These are phyloP conservation scores for Colletotrichum eleusines DNA, from an alignment of 2,329 filamentous ascomycete species.

Conservation along the genomic window DNA sequence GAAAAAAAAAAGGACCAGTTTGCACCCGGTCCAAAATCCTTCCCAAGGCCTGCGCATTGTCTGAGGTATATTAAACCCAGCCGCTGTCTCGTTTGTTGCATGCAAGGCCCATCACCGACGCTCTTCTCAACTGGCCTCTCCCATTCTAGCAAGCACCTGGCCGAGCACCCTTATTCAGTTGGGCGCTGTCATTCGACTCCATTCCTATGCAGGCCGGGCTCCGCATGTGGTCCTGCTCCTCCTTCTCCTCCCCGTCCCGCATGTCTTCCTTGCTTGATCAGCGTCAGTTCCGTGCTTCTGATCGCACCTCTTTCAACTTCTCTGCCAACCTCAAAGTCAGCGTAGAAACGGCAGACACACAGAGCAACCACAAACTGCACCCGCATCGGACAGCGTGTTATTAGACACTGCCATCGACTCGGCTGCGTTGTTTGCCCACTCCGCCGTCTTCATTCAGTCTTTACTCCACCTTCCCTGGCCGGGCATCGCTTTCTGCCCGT, in stretches of 20 bases:
- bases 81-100: constrained; percentile 16
- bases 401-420: constrained; percentile 34
- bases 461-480: neutral
- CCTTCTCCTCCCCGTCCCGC: constrained; percentile 38
- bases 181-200: constrained; percentile 37
- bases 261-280: constrained; percentile 41
- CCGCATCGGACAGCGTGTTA: constrained; percentile 35
- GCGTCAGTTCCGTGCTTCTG: constrained; percentile 34
- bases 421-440: constrained; percentile 21
- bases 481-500: neutral
- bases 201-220: constrained; percentile 38
- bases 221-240: constrained; percentile 39
- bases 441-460: constrained; percentile 9
- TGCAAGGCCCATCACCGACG: constrained; percentile 14
- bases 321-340: constrained; percentile 31
- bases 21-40: neutral
- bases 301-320: constrained; percentile 34
- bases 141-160: neutral
- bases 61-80: constrained; percentile 39
- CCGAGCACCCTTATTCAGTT: constrained; percentile 35
- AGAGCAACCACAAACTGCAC: constrained; percentile 19
- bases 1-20: constrained; percentile 27
- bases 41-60: constrained; percentile 16
- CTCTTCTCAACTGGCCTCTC: constrained; percentile 3
- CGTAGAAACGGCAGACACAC: constrained; percentile 26